Conservation (phyloP, 179 eudicot species). For the Drosera spatulata region DNA sequence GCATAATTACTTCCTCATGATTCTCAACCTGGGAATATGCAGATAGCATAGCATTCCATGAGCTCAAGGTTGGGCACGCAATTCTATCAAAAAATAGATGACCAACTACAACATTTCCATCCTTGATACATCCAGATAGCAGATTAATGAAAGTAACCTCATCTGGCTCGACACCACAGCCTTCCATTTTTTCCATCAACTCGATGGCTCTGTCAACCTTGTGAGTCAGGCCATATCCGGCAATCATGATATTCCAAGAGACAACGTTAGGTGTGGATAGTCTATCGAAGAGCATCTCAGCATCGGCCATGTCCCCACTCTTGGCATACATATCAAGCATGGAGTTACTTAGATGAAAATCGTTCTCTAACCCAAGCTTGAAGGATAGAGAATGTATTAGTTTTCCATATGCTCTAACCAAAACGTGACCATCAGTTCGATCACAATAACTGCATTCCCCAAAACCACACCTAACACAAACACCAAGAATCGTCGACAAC, state of each 20-base stretch:
- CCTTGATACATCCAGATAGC: conserved; percentile 41
- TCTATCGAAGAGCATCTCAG: conserved; percentile 34
- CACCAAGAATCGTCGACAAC: conserved; percentile 51
- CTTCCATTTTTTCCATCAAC: conserved; percentile 41
- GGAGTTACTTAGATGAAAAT: conserved; percentile 52
- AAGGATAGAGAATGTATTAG: conserved; percentile 44
- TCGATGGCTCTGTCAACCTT: conserved; percentile 37
- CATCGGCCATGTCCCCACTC: conserved; percentile 47
- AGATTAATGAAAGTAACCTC: conserved; percentile 52
- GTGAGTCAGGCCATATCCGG: conserved; percentile 54
- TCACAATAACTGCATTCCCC: conserved; percentile 9
- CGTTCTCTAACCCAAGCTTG: conserved; percentile 55
- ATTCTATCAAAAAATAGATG: conserved; percentile 48
- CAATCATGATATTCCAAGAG: conserved; percentile 82
- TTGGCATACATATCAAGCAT: conserved; percentile 68
- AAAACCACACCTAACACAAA: conserved; percentile 28
- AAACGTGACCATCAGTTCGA: conserved; percentile 14
- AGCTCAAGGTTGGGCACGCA: conserved; percentile 44
- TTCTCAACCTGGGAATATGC: conserved; percentile 49
- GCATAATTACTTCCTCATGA: conserved; percentile 37
- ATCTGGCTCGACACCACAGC: conserved; percentile 53
- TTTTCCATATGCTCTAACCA: conserved; percentile 22
- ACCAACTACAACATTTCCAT: conserved; percentile 31
- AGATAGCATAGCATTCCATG: conserved; percentile 71
- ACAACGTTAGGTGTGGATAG: conserved; percentile 34